phyloP scores from a whole-genome alignment of 805 yeast genomes.

The Ogataea salicorniae region DNA sequence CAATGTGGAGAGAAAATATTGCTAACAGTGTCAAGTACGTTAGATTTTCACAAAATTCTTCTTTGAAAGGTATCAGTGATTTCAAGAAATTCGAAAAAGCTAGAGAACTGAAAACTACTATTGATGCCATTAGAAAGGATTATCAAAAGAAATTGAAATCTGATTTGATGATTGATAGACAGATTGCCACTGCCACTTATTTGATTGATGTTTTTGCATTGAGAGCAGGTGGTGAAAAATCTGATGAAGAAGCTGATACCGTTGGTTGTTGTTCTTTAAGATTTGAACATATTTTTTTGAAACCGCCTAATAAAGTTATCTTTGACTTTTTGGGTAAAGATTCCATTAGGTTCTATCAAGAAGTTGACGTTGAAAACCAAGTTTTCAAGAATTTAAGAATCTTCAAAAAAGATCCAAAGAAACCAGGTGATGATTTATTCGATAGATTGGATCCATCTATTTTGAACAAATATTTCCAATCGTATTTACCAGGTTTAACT shows the following conservation, averaged over 20 bases:
- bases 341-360: slow-evolving; percentile 86
- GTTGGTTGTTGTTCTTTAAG: slow-evolving; percentile 96
- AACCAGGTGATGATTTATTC: slow-evolving; percentile 87
- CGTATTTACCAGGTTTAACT: slow-evolving; percentile 86
- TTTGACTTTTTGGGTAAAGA: slow-evolving; percentile 96
- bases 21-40: slow-evolving; percentile 82
- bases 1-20: slow-evolving; percentile 95
- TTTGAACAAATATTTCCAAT: slow-evolving; percentile 81
- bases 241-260: slow-evolving; percentile 96
- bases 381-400: slow-evolving; percentile 84
- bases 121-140: slow-evolving; percentile 68
- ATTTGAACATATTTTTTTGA: slow-evolving; percentile 80
- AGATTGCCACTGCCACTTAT: slow-evolving; percentile 90
- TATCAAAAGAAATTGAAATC: slow-evolving; percentile 67
- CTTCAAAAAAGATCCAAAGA: slow-evolving; percentile 84
- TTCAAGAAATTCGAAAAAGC: slow-evolving; percentile 92
- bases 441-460: slow-evolving; percentile 83
- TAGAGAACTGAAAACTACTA: slow-evolving; percentile 69
- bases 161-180: slow-evolving; percentile 77
- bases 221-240: slow-evolving; percentile 97
- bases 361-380: slow-evolving; percentile 86
- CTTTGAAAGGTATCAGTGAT: slow-evolving; percentile 87
- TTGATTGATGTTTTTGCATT: slow-evolving; percentile 88
- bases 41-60: slow-evolving; percentile 83
- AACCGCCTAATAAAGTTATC: slow-evolving; percentile 79